Evolutionary conservation across 2,329 filamentous ascomycete genomes (phyloP).

Genomic region (Graphilbum ipis-grandicollis): DNA sequence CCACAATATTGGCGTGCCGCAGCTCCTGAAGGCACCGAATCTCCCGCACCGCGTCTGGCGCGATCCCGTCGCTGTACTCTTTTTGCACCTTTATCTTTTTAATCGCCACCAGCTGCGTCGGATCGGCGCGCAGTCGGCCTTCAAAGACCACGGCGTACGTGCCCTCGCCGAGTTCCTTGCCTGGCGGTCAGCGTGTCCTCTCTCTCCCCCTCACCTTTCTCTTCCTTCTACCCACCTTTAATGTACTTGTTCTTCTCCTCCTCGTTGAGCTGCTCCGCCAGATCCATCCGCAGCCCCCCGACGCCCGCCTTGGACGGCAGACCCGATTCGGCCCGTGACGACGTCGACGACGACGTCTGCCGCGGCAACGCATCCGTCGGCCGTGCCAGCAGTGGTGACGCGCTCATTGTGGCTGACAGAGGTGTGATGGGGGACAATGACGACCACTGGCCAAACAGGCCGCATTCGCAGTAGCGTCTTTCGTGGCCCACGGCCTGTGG

Average conservation of each 20-base stretch:
- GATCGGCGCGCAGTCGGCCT: slow-evolving; percentile 59
- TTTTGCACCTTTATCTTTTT: slow-evolving; percentile 83
- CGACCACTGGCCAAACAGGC: too few species aligned
- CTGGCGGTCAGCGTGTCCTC: slow-evolving; percentile 21
- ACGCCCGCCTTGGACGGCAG: slow-evolving; percentile 10
- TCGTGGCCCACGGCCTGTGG: too few species aligned
- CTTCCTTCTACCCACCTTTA: neutral
- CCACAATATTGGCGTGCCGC: slow-evolving; percentile 88
- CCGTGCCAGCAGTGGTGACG: slow-evolving; percentile 27
- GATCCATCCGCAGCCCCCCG: slow-evolving; percentile 26
- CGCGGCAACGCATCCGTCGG: slow-evolving; percentile 16
- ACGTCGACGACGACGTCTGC: slow-evolving; percentile 1
- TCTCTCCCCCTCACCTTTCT: neutral
- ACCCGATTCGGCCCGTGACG: slow-evolving; percentile 1
- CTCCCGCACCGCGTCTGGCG: slow-evolving; percentile 88
- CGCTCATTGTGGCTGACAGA: slow-evolving; percentile 20
- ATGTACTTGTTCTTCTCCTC: slow-evolving; percentile 77
- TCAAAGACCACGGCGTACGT: slow-evolving; percentile 94
- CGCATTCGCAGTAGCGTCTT: too few species aligned
- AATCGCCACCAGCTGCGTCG: slow-evolving; percentile 65
- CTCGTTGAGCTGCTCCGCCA: slow-evolving; percentile 70
- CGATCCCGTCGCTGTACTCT: slow-evolving; percentile 79
- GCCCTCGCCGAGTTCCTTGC: slow-evolving; percentile 84
- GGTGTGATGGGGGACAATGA: neutral
- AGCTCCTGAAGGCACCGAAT: slow-evolving; percentile 92